These are phyloP conservation scores for Pseudozyma sp. DNA, from an alignment of 1,284 basidiomycete genomes.

Conservation along the genomic window DNA sequence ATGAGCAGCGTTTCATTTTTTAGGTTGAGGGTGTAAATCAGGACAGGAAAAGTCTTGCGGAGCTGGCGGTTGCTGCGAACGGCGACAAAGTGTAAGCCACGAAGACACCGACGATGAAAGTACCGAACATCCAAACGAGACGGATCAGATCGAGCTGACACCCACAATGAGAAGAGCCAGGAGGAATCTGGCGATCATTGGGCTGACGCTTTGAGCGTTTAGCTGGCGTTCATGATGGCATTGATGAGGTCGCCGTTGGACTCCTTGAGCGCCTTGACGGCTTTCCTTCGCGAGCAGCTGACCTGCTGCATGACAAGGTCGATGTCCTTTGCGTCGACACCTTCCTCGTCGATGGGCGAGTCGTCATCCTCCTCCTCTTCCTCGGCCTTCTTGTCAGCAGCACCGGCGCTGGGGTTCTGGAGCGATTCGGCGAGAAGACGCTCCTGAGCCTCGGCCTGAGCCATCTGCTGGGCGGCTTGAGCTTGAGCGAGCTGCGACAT, in stretches of 20 bases:
- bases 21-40: no score
- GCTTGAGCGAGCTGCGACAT: slow-evolving; percentile 86
- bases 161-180: no score
- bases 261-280: slow-evolving; percentile 68
- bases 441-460: slow-evolving; percentile 73
- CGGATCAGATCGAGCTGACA: no score
- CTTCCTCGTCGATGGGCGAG: slow-evolving; percentile 69
- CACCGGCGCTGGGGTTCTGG: slow-evolving; percentile 44
- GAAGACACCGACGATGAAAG: no score
- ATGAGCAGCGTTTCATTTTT: no score
- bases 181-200: no score
- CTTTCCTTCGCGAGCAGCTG: slow-evolving; percentile 67
- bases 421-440: slow-evolving; percentile 74
- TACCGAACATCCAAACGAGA: no score
- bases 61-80: no score
- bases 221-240: slow-evolving; percentile 67
- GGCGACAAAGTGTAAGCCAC: no score
- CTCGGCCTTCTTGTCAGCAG: slow-evolving; percentile 46
- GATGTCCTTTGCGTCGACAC: slow-evolving; percentile 86
- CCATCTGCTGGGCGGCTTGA: slow-evolving; percentile 84
- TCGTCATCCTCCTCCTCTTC: slow-evolving; percentile 69
- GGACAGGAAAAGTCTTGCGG: no score
- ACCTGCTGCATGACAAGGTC: slow-evolving; percentile 89
- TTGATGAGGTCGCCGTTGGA: slow-evolving; percentile 67
- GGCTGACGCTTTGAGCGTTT: slow-evolving; percentile 5